Base-by-base conservation (phyloP, 2,329 filamentous ascomycete genomes). In the Penicillium sp. region DNA sequence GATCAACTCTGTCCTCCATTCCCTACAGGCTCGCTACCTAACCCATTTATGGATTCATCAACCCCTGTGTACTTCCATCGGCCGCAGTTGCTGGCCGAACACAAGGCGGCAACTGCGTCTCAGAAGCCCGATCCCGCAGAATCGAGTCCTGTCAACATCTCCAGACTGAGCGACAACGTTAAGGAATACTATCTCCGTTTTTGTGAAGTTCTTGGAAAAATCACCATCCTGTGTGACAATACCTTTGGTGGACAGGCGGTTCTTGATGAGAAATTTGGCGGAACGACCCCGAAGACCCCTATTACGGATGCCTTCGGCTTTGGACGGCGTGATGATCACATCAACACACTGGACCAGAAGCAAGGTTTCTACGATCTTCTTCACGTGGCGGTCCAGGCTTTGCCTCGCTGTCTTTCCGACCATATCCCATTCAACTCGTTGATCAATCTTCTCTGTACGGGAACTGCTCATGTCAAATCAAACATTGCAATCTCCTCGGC, bases 191-290 rank as follows among this genome's bases (percentile, higher is more conserved):
- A 97, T 67, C 77, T 84, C 44, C 85, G 86, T 42, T 98, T 98
- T 59, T 97, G 91, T 64, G 89, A 95, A 65, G 91, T 98, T 20
- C 74, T 98, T 6, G 93, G 91, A 22, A 94, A 95, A 65, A 94
- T 98, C 46, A 95, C 90, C 2, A 86, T 97, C 36, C 85, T 97
- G 27, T 98, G 93, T 68, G 93, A 98, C 67, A 93, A 95, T 59
- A 87, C 91, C 0, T 98, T 98, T 71, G 94, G 93, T 42, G 93
- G 93, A 0, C 93, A 98, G 71, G 93, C 91, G 26, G 88, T 89
- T 0, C 70, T 97, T 39, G 93, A 98, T 62, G 94, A 98, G 67
- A 97, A 96, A 63, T 95, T 97, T 64, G 87, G 80, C 50, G 84
- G 86, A 37, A 81, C 86, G 7, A 86, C 87, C 0, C 90, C 93